A percentile compares a stretch with the other conserved stretches of the same genome.
Evolutionary conservation across 345 rosid species (phyloP).

Genomic region (Murraya koenigii): DNA sequence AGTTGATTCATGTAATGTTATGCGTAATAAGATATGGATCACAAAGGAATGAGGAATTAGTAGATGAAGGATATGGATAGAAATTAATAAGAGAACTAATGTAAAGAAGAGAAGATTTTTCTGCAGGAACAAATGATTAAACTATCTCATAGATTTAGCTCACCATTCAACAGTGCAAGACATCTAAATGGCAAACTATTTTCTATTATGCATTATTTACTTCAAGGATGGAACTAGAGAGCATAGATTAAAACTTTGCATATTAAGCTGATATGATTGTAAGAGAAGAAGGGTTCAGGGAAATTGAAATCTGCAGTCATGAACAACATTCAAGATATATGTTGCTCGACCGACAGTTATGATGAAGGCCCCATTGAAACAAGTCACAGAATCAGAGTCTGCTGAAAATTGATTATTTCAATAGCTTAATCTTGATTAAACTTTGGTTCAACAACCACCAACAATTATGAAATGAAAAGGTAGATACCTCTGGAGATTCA

Average conservation of each 20-base stretch:
- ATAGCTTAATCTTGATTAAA: background rate
- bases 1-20: background rate
- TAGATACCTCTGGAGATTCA: slow-evolving; percentile 62
- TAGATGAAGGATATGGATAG: background rate
- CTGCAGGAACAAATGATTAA: background rate
- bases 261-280: slow-evolving; percentile 1
- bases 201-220: background rate
- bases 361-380: background rate
- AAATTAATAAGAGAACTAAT: background rate
- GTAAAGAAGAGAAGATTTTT: background rate
- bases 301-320: background rate
- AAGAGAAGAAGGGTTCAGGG: background rate
- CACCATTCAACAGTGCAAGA: background rate
- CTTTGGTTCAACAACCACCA: background rate
- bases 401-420: background rate
- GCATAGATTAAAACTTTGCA: background rate
- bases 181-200: background rate
- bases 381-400: background rate
- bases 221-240: background rate
- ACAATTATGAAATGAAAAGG: slow-evolving; percentile 10
- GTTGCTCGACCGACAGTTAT: background rate
- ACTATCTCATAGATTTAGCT: background rate
- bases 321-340: background rate
- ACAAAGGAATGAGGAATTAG: background rate
- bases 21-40: background rate